Evolutionary conservation across 1,284 basidiomycete genomes (phyloP), one percentile per base, ranked within the genome.

Genomic region (Ustilago curta): DNA sequence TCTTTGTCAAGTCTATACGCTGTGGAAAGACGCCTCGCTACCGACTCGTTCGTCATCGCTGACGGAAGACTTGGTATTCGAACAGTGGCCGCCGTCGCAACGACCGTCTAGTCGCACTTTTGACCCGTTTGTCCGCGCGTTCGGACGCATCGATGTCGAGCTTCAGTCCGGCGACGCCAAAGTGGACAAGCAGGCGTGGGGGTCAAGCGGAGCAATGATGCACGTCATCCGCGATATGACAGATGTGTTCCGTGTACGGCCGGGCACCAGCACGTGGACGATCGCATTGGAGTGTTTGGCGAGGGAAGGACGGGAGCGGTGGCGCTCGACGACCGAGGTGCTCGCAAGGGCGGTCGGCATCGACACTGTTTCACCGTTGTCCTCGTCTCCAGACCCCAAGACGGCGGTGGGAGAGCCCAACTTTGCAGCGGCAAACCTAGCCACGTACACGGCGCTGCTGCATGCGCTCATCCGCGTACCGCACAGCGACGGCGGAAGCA

Each of bases 181-280:
- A 37, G 29, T 16, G 25, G 32, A 61, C 14, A 59, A 51, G 23
- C 45, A 54, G 23, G 3, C 39, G 9, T 71, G 63, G 60, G 68
- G 73, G n/a, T 65, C 64, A 9, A 59, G 63, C 27, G 42, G 59
- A 42, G 60, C 60, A 8, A 59, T 68, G 23, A 39, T 76, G 7
- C 50, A 47, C 19, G 55, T 76, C 18, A 54, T 76, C 18, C 60
- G 66, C 4, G 74, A 76, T 25, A 76, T 76, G 74, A 72, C 74
- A 1, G 54, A 59, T 3, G 3, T 18, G 4, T 76, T 71, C 31
- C 18, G 12, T 7, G 51, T 70, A 4, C 61, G 27, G 19, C 70
- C 70, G 1, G 51, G 54, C 50, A 43, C 70, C 39, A 65, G 55
- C 48, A 59, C 58, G 14, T 76, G 74, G 74, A 76, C 74, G 11